phyloP scores from a whole-genome alignment of 2,329 filamentous ascomycete species.

The Neofusicoccum ribis region DNA sequence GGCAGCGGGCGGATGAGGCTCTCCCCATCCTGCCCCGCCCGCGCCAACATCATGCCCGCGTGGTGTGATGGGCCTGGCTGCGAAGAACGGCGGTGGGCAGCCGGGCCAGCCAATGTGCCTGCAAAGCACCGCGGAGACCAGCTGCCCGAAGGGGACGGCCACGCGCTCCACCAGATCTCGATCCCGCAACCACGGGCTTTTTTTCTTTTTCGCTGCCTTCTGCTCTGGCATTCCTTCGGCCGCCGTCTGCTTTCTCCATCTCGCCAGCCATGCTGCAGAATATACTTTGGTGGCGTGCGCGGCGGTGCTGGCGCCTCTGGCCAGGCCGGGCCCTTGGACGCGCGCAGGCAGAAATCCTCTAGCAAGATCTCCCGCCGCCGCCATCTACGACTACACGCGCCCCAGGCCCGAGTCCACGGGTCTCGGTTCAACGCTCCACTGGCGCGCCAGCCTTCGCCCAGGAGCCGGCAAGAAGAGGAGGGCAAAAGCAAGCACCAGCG shows the following conservation, averaged over 20 bases:
- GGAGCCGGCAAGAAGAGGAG: neutral
- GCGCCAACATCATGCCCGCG: neutral
- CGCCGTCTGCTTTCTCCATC: neutral
- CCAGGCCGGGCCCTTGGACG: neutral
- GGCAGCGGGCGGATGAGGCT: slow-evolving; percentile 1
- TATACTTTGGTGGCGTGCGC: neutral
- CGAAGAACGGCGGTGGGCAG: neutral
- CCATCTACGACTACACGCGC: neutral
- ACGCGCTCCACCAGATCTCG: neutral
- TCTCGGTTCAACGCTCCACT: slow-evolving; percentile 1
- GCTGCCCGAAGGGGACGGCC: slow-evolving; percentile 1
- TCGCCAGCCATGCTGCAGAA: neutral
- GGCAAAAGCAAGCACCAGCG: neutral
- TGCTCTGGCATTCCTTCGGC: neutral
- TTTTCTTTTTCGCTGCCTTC: neutral
- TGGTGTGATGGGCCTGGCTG: slow-evolving; percentile 7
- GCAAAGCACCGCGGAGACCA: neutral
- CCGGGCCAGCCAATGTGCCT: too few relatives aligned
- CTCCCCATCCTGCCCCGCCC: neutral
- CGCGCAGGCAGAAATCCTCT: neutral
- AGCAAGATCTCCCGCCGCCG: neutral
- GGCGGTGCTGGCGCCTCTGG: too few relatives aligned
- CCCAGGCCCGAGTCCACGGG: neutral
- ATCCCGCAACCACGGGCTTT: neutral
- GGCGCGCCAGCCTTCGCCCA: neutral